Percentiles rank a stretch among this genome's conserved stretches.
Evolutionary conservation across 768 basidiomycete species (phyloP).

Genomic region (Rhizopogon vinicolor): DNA sequence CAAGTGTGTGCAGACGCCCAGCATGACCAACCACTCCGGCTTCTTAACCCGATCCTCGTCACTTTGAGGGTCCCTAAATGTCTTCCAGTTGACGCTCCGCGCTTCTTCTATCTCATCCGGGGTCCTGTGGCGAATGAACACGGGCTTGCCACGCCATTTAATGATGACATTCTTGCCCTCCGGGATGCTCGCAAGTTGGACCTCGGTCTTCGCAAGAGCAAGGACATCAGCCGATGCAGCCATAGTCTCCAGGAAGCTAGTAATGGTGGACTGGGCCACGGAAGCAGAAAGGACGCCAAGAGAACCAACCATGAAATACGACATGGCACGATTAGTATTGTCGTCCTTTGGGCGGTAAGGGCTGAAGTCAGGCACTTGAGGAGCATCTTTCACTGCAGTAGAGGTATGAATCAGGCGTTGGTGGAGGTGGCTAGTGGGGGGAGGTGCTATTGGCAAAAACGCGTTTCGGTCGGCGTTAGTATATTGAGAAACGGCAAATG

Average conservation of each 20-base stretch:
- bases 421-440: slow-evolving; percentile 50
- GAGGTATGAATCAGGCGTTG: slow-evolving; percentile 80
- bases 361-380: slow-evolving; percentile 86
- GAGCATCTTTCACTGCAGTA: slow-evolving; percentile 58
- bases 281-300: slow-evolving; percentile 93
- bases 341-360: slow-evolving; percentile 71
- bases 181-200: slow-evolving; percentile 85
- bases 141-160: slow-evolving; percentile 99
- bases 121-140: slow-evolving; percentile 98
- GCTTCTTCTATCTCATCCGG: slow-evolving; percentile 90
- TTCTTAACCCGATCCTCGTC: slow-evolving; percentile 89
- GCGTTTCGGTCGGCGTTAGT: slow-evolving; percentile 13
- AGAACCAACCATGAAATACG: slow-evolving; percentile 88
- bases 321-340: slow-evolving; percentile 66
- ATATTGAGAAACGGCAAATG: not conserved
- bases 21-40: slow-evolving; percentile 95
- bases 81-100: slow-evolving; percentile 76
- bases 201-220: slow-evolving; percentile 96
- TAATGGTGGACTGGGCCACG: slow-evolving; percentile 88
- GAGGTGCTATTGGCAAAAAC: slow-evolving; percentile 30
- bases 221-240: slow-evolving; percentile 96
- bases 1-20: slow-evolving; percentile 94
- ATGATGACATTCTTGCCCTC: slow-evolving; percentile 97
- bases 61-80: slow-evolving; percentile 85
- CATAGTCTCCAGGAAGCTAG: slow-evolving; percentile 95